These are phyloP conservation scores for Saccharomycopsis sp. DNA, from an alignment of 805 yeast genomes.

Conservation along the genomic window DNA sequence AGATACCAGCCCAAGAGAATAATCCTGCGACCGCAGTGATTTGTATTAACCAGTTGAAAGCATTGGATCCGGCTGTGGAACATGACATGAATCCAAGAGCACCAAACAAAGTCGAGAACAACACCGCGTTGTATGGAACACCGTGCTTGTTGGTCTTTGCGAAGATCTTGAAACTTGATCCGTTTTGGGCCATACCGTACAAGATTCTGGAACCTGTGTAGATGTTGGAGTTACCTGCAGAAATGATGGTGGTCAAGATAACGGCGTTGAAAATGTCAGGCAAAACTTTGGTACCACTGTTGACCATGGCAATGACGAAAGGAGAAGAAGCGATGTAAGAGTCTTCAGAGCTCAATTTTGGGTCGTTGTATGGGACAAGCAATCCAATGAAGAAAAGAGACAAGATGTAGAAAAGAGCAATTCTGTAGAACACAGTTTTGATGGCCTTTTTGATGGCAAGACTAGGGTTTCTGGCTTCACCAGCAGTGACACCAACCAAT, in stretches of 20 bases:
- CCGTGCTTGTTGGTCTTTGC: conserved; percentile 61
- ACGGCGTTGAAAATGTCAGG: conserved; percentile 53
- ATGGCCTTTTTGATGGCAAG: conserved; percentile 65
- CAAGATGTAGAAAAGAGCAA: conserved; percentile 51
- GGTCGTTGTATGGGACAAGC: conserved; percentile 57
- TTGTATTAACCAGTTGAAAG: conserved; percentile 65
- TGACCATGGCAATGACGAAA: conserved; percentile 57
- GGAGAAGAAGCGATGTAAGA: conserved; percentile 52
- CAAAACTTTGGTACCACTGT: conserved; percentile 47
- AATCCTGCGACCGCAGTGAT: conserved; percentile 75
- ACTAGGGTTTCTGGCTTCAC: conserved; percentile 59
- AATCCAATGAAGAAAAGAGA: conserved; percentile 60
- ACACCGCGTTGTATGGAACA: conserved; percentile 54
- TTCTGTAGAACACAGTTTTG: conserved; percentile 57
- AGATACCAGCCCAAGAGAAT: conserved; percentile 64
- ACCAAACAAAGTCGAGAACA: conserved; percentile 53
- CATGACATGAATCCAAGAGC: conserved; percentile 55
- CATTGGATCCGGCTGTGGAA: conserved; percentile 41
- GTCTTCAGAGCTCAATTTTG: conserved; percentile 31
- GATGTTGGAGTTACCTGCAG: conserved; percentile 54
- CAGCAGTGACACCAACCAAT: conserved; percentile 51
- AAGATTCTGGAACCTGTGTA: conserved; percentile 50
- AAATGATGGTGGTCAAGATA: conserved; percentile 43
- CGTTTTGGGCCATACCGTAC: conserved; percentile 45
- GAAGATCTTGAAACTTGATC: conserved; percentile 44